Base-by-base conservation (phyloP, 768 basidiomycete species). In the Termitomyces heimii region DNA sequence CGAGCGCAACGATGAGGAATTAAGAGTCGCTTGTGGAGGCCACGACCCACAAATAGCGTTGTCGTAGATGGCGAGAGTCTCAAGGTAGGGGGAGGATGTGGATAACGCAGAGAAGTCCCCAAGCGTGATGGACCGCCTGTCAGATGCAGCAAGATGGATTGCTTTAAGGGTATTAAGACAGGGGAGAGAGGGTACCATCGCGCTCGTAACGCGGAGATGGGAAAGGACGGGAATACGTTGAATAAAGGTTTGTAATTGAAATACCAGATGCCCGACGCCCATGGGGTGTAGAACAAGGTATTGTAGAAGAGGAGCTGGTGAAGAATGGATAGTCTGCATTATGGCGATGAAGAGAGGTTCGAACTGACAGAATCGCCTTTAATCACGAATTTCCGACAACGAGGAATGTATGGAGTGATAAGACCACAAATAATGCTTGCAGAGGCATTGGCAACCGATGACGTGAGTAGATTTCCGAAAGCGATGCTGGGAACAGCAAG, bases 1-100 rank as follows among this genome's bases (percentile, higher is more conserved):
- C 16, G 62, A 63, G 4, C 53, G 57, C 6, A 63, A 39, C 1
- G 55, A 49, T 10, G 62, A 60, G 46, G 61, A 53, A 29, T 52
- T 53, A 39, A 63, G 34, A 12, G 35, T 52, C 26, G 52, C 55
- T 47, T 56, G 56, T 28, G n/a, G 24, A 18, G 57, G 62, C 62
- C 62, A 63, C 10, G 60, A 57, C 9, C 62, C 62, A 18, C 35
- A 54, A 5, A 63, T 45, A n/a, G 56, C 56, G 22, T 63, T 60
- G 43, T 63, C 62, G 37, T 56, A 61, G 10, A 63, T 46, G 37
- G 60, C 57, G 22, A 63, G 55, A 31, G 62, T 61, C 12, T 54
- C 26, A 9, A 63, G 53, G 31, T 14, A 22, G 10, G 51, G 46
- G 39, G 56, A 63, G 16, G 62, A 57, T 13, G 53, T 34, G 14